A percentile compares a stretch with the other conserved stretches of the same genome.
These are phyloP conservation scores for Kalanchoe fedtschenkoi DNA, from an alignment of 164 flowering plant genomes.

Conservation along the genomic window DNA sequence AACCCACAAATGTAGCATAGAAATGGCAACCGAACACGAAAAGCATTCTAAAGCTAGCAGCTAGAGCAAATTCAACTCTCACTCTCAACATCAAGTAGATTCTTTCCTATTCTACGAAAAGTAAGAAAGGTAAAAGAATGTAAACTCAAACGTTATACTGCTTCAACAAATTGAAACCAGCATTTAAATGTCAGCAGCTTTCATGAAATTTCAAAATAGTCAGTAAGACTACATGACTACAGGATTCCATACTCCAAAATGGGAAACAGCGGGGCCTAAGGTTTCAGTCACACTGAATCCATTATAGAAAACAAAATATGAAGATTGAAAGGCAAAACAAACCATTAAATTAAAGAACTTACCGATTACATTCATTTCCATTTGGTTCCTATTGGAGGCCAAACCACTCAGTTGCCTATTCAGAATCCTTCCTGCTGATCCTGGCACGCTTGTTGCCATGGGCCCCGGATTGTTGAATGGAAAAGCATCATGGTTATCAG, in stretches of 20 bases:
- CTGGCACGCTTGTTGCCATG: conserved; percentile 19
- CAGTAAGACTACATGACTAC: too few relatives aligned
- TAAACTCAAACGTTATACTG: too few relatives aligned
- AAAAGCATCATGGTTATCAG: conserved; percentile 44
- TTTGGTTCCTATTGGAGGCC: conserved; percentile 32
- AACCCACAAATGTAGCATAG: not conserved
- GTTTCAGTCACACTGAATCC: not conserved
- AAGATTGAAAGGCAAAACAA: not conserved
- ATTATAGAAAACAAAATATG: not conserved
- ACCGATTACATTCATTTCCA: conserved; percentile 37
- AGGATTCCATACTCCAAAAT: too few relatives aligned
- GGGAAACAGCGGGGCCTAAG: not conserved
- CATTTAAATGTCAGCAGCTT: not conserved
- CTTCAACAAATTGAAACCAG: not conserved
- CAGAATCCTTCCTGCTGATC: conserved; percentile 1
- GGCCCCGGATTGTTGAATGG: conserved; percentile 25
- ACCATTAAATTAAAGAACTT: conserved; percentile 10
- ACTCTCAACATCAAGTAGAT: too few relatives aligned
- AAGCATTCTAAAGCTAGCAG: conserved; percentile 3
- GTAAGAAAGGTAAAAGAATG: too few relatives aligned
- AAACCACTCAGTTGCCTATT: not conserved
- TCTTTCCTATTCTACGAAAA: too few relatives aligned
- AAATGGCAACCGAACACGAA: not conserved
- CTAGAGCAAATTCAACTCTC: too few relatives aligned
- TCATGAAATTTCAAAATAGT: not conserved